Evolutionary conservation across 805 yeast genomes (phyloP), one percentile per base, ranked within the genome.

Genomic region (Myxozyma udenii): DNA sequence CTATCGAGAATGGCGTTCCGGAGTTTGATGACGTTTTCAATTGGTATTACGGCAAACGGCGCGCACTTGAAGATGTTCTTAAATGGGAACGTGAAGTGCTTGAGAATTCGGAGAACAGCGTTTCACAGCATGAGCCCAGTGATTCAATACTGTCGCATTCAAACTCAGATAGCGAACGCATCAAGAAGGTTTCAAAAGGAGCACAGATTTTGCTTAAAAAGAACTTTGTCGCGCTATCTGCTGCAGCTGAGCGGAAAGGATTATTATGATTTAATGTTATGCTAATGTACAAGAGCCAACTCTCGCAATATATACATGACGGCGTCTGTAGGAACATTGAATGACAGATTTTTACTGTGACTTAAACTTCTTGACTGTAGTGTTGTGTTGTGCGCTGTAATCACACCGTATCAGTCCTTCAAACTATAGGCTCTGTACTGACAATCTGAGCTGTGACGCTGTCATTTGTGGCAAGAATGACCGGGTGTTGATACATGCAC

Each of bases 11-110:
- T 19, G 28, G 32, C 3, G 41, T 48, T 4, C 22, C 16, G 21
- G 60, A 54, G 47, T 56, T 56, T 26, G 46, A 28, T 19, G 33
- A 33, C 25, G 53, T 54, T 9, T 32, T 56, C 16, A 28, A 50
- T 23, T n/a, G 44, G 26, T 36, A 42, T 4, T 56, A 56, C 23
- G 41, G 22, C 41, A 30, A 40, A 19, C 37, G 32, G 19, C 35
- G 32, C 6, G 33, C 42, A 14, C 43, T 56, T 7, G 12, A 30
- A 24, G 26, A 41, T 16, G 40, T 46, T 16, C 28, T 56, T 21
- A 51, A 46, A 3, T 54, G 59, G 59, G 59, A 46, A 36, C 22
- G 40, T 12, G 48, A 55, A 18, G 50, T 56, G 3, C 33, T 56
- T 21, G 39, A 49, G 21, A 43, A 44, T 24, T 42, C 58, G 7